phyloP scores from a whole-genome alignment of 139 green algal genomes.

The Closterium sp. region DNA sequence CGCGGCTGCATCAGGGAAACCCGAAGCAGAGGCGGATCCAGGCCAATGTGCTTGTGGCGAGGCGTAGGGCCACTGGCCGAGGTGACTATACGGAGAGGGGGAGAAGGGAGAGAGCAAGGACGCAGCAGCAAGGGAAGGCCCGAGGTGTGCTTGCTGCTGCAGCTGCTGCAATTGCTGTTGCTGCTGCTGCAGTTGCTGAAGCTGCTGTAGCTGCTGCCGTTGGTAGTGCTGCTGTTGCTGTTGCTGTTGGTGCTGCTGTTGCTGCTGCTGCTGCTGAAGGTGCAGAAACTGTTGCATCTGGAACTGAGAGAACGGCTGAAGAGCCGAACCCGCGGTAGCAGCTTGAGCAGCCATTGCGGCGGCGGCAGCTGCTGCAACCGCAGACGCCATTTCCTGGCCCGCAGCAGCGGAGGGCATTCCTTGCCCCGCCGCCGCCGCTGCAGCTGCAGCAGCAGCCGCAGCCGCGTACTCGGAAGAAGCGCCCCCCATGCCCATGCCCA shows the following conservation, averaged over 20 bases:
- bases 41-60: background rate
- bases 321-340: background rate
- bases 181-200: background rate
- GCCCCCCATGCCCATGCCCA: background rate
- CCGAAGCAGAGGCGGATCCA: background rate
- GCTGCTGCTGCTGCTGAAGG: background rate
- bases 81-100: background rate
- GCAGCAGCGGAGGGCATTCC: background rate
- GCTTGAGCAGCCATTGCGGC: background rate
- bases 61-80: background rate
- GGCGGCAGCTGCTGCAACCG: background rate
- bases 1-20: background rate
- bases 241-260: background rate
- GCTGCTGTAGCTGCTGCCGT: background rate
- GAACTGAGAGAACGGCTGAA: background rate
- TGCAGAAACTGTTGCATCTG: background rate
- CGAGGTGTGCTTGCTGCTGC: background rate
- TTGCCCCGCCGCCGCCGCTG: background rate
- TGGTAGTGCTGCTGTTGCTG: background rate
- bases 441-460: background rate
- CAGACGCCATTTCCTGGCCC: background rate
- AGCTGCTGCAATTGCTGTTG: background rate
- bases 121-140: background rate
- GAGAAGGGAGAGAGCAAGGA: background rate
- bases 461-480: background rate